Percentiles rank a stretch among this genome's conserved stretches.
Conservation (phyloP, 192 early-diverging fungal genomes). For the Linnemannia exigua region DNA sequence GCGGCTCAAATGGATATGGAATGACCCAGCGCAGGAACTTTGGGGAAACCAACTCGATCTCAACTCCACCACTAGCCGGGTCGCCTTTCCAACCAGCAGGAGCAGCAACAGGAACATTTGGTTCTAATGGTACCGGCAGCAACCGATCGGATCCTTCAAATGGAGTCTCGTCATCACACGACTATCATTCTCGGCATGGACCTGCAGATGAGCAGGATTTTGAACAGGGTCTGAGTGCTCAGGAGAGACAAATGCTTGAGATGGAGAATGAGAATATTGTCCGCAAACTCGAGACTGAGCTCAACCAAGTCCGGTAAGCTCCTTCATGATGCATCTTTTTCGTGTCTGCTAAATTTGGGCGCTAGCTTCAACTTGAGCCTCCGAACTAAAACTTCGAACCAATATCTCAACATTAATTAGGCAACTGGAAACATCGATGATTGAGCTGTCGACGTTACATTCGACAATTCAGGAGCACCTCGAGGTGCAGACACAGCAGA, state of each 20-base stretch:
- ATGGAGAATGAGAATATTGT: conserved; percentile 78
- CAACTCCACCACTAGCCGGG: background rate
- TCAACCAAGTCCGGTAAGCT: conserved; percentile 72
- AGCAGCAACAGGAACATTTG: background rate
- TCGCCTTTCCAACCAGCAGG: background rate
- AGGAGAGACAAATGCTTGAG: conserved; percentile 75
- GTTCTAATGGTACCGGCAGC: background rate
- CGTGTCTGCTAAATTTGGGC: background rate
- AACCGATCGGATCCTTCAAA: background rate
- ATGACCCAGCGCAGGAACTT: conserved; percentile 2
- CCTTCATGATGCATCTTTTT: background rate
- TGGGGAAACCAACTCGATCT: background rate
- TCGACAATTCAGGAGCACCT: conserved; percentile 79
- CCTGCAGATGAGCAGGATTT: conserved; percentile 62
- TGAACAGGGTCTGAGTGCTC: conserved; percentile 60
- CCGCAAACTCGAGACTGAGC: conserved; percentile 76
- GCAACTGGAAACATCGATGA: conserved; percentile 74
- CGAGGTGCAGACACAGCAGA: conserved; percentile 78
- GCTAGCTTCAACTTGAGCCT: too few species aligned
- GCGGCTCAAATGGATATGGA: background rate
- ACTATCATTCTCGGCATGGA: conserved; percentile 28
- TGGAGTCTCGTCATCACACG: conserved; percentile 42
- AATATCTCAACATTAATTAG: too few species aligned
- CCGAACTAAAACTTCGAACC: too few species aligned
- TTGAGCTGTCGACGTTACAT: conserved; percentile 82